Percentiles rank a stretch among this genome's conserved stretches.
phyloP scores from a whole-genome alignment of 352 stramenopile species.

The Phytophthora capsici region DNA sequence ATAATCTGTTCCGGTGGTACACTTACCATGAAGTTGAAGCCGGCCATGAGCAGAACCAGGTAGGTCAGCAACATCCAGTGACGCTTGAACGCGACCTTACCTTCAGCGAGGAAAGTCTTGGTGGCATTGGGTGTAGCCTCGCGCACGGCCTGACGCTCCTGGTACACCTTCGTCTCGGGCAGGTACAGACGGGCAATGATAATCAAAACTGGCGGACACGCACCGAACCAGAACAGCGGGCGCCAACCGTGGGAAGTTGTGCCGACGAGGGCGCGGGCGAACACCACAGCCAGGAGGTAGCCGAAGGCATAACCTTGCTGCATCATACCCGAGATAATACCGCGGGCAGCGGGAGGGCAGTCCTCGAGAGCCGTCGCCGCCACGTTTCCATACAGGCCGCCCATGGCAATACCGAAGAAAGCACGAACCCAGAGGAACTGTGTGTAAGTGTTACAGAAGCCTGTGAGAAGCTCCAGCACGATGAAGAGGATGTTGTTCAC shows the following conservation, averaged over 20 bases:
- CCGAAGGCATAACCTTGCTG: conserved; percentile 56
- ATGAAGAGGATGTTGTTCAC: conserved; percentile 57
- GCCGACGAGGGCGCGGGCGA: conserved; percentile 38
- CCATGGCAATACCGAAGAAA: conserved; percentile 52
- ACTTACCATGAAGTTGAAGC: conserved; percentile 56
- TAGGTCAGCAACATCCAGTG: conserved; percentile 56
- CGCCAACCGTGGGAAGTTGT: conserved; percentile 54
- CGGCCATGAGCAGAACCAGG: conserved; percentile 50
- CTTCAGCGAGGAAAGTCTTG: conserved; percentile 45
- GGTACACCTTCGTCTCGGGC: conserved; percentile 44
- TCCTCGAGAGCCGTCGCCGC: conserved; percentile 50
- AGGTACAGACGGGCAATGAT: conserved; percentile 49
- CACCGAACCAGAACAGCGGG: conserved; percentile 55
- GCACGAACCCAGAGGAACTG: conserved; percentile 44
- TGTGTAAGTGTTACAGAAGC: conserved; percentile 46
- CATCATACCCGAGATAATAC: conserved; percentile 56
- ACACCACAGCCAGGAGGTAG: conserved; percentile 48
- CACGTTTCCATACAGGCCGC: conserved; percentile 51
- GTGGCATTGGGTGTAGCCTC: conserved; percentile 30
- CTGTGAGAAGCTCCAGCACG: conserved; percentile 42
- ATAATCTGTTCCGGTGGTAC: conserved; percentile 10
- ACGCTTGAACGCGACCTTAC: conserved; percentile 47
- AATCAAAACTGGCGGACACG: conserved; percentile 49
- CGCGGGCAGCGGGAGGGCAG: conserved; percentile 36
- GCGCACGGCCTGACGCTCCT: conserved; percentile 36